phyloP scores from a whole-genome alignment of 352 stramenopile genomes.

The Pythium apleroticum region DNA sequence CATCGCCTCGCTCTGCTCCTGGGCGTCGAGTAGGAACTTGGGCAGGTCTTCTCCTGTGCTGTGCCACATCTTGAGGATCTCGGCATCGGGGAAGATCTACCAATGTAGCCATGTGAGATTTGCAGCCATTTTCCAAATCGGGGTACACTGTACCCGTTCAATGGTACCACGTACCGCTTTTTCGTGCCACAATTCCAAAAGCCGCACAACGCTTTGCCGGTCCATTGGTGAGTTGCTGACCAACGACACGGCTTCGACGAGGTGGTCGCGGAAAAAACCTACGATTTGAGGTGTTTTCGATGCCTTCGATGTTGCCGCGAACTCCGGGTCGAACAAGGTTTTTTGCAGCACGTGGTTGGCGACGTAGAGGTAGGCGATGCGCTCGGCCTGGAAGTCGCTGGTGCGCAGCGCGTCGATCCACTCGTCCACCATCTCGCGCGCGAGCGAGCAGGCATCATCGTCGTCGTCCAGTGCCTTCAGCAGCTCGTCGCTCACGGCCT shows the following conservation, averaged over 20 bases:
- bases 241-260: constrained; percentile 76
- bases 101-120: constrained; percentile 18
- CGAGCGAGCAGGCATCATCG: constrained; percentile 29
- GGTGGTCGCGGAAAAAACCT: constrained; percentile 31
- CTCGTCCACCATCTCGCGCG: constrained; percentile 53
- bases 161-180: constrained; percentile 42
- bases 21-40: constrained; percentile 31
- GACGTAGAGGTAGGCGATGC: constrained; percentile 81
- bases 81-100: constrained; percentile 44
- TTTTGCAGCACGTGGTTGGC: constrained; percentile 86
- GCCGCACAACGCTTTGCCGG: constrained; percentile 65
- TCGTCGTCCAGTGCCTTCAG: constrained; percentile 41
- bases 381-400: constrained; percentile 79
- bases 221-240: constrained; percentile 86
- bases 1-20: not conserved
- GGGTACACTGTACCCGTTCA: not conserved
- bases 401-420: constrained; percentile 67
- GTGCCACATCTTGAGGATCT: constrained; percentile 77
- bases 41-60: constrained; percentile 76
- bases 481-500: constrained; percentile 78
- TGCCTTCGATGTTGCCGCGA: not conserved
- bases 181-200: constrained; percentile 79
- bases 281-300: constrained; percentile 23
- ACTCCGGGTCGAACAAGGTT: constrained; percentile 40
- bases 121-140: constrained; percentile 12